A percentile compares a stretch with the other conserved stretches of the same genome.
Evolutionary conservation across 495 filamentous ascomycete species (phyloP).

Genomic region (Penicillium alfredii): DNA sequence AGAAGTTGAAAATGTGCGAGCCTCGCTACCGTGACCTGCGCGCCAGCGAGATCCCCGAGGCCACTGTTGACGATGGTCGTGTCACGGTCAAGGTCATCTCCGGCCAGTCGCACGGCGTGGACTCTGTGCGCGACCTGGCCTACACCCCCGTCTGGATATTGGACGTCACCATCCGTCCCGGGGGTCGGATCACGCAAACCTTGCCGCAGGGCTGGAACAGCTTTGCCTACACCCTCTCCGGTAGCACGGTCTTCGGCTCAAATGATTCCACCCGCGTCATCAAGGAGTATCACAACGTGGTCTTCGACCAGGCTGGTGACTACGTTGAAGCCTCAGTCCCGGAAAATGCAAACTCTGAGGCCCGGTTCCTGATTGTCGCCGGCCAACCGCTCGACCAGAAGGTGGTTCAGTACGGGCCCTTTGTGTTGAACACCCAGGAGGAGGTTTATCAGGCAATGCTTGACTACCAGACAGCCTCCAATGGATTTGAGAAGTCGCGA

Average conservation of each 20-base stretch:
- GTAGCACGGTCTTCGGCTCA: slow-evolving; percentile 61
- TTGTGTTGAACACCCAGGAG: slow-evolving; percentile 78
- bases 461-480: slow-evolving; percentile 76
- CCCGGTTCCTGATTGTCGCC: slow-evolving; percentile 72
- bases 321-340: slow-evolving; percentile 63
- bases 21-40: slow-evolving; percentile 84
- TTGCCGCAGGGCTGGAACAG: slow-evolving; percentile 84
- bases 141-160: slow-evolving; percentile 95
- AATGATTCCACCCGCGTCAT: slow-evolving; percentile 51
- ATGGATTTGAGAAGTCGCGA: slow-evolving; percentile 84
- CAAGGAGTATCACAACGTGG: slow-evolving; percentile 76
- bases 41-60: slow-evolving; percentile 68
- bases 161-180: slow-evolving; percentile 76
- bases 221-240: slow-evolving; percentile 78
- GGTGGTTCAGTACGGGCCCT: slow-evolving; percentile 94
- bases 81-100: slow-evolving; percentile 85
- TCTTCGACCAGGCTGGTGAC: slow-evolving; percentile 79
- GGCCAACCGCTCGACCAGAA: slow-evolving; percentile 85
- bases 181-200: slow-evolving; percentile 64
- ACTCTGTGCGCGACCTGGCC: slow-evolving; percentile 80
- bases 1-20: slow-evolving; percentile 77
- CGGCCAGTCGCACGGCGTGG: slow-evolving; percentile 74
- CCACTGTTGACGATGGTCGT: slow-evolving; percentile 59
- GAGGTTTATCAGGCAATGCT: slow-evolving; percentile 86
- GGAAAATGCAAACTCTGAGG: slow-evolving; percentile 57